Base-by-base conservation (phyloP, 2,329 filamentous ascomycete genomes). In the Emmonsiellopsis sp. region DNA sequence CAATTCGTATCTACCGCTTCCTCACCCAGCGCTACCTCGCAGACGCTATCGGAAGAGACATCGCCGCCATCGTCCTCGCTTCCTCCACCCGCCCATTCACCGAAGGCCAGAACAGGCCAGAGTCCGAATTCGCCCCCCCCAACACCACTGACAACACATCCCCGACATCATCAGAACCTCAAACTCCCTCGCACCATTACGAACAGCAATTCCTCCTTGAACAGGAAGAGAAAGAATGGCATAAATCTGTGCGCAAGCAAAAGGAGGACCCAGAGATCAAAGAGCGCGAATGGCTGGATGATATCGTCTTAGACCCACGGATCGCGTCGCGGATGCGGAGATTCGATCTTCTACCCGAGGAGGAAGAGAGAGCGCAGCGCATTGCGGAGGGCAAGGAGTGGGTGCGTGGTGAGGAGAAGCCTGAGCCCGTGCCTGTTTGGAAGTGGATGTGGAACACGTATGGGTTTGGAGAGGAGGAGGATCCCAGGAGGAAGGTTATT, bases 1-100 rank as follows among this genome's bases (percentile, higher is more conserved):
- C 90, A 0, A 86, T 84, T 59, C 85, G 93, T 56, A 77, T 97
- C 56, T 87, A 86, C 65, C 87, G 93, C 59, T 98, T 91, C 78
- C 77, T 98, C 56, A 95, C 86, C 68, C 85, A 70, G 56, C 86
- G 93, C 52, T 74, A 81, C 57, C 78, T 95, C n/a, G 92, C 92
- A 58, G 92, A 98, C 65, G 79, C 85, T 45, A 84, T 96, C 56
- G 93, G 93, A 50, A 85, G 88, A 42, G 84, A 96, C 58, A 89
- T 94, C 14, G 92, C 92, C 0, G 86, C 89, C 37, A 84, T 87
- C 37, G 92, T 94, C 55, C 81, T 96, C 39, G 74, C 73, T 33
- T 64, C 68, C n/a, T 62, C 63, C 37, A 63, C 63, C 52, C 64
- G 73, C 42, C 69, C 72, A 5, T 77, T 74, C 58, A 54, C 61